Conservation (phyloP, 176 grass and related monocot genomes). For the Phyllostachys edulis region DNA sequence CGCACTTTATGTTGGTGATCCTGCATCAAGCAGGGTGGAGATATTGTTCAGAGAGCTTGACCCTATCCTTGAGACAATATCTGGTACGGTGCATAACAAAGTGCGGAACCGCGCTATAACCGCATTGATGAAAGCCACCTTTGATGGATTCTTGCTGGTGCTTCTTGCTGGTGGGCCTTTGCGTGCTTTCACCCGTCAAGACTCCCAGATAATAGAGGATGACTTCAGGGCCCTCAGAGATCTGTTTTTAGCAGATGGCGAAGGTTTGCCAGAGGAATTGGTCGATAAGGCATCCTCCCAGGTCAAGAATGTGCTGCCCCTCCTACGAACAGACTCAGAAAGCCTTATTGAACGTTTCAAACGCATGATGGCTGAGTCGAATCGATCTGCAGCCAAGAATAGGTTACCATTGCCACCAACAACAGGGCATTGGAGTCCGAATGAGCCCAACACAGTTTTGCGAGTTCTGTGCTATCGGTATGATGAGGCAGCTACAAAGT, state of each 20-base stretch:
- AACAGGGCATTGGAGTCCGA: conserved; percentile 80
- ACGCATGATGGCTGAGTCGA: conserved; percentile 57
- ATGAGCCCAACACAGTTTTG: conserved; percentile 82
- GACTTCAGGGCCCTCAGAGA: conserved; percentile 80
- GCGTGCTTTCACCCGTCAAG: conserved; percentile 73
- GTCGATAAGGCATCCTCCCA: conserved; percentile 88
- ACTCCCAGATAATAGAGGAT: conserved; percentile 67
- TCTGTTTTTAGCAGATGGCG: conserved; percentile 86
- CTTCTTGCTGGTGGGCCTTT: conserved; percentile 84
- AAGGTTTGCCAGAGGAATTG: conserved; percentile 89
- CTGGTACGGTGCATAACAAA: conserved; percentile 78
- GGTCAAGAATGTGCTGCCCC: conserved; percentile 85
- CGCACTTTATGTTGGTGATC: conserved; percentile 68
- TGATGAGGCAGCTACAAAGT: conserved; percentile 82
- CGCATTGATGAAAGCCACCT: conserved; percentile 87
- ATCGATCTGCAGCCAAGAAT: conserved; percentile 50
- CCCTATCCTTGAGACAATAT: conserved; percentile 80
- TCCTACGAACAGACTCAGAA: conserved; percentile 68
- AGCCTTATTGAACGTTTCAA: conserved; percentile 74
- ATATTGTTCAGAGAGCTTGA: conserved; percentile 76
- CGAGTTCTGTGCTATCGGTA: conserved; percentile 86
- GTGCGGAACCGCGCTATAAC: conserved; percentile 87
- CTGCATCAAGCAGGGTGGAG: conserved; percentile 63
- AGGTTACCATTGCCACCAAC: conserved; percentile 69
- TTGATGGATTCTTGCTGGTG: conserved; percentile 91